Base-by-base conservation (phyloP, 768 basidiomycete genomes). In the Lentinus brumalis region DNA sequence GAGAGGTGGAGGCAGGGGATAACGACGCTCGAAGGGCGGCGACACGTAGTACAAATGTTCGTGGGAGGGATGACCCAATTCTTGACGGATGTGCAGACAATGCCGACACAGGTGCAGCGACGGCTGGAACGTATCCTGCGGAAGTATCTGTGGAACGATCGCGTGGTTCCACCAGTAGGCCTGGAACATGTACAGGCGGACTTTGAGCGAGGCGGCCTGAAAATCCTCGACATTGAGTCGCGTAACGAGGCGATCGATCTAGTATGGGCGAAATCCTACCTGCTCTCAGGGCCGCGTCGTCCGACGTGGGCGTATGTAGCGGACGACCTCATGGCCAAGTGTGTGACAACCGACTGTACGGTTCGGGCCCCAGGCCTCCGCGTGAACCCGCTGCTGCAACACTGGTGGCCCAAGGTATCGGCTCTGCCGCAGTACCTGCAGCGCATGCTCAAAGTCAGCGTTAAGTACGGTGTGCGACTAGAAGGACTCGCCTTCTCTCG, bases 1-100 rank as follows among this genome's bases (percentile, higher is more conserved):
- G 18, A 51, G 1, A 0, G 9, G 0, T 60, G 55, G 60, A 40
- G 65, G 57, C 18, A 32, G 18, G 47, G 40, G 1, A 47, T 26
- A 32, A 4, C 57, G 0, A 53, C 57, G 1, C 26, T 53, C 0
- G 53, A 53, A 30, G 60, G 60, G 0, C 55, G 54, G 21, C 15
- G 46, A 5, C 64, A 70, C n/a, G 61, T 70, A 5, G 47, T 67
- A 0, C 66, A 72, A 41, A 67, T 69, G 63, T 35, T 67, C 0
- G 29, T 71, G 0, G 68, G 65, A 5, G 58, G 54, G 4, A 60
- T 59, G 57, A 69, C 71, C 4, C 74, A 74, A 59, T 73, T 68
- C 58, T 53, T 64, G 3, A 56, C 71, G 0, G 58, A 61, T 12
- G 71, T 67, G 6, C 68, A 72, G 41, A 57, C 67, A 1, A 72